Evolutionary conservation across 164 flowering plant species (phyloP), one percentile per base, ranked within the genome.

Genomic region (Cinnamomum micranthum): DNA sequence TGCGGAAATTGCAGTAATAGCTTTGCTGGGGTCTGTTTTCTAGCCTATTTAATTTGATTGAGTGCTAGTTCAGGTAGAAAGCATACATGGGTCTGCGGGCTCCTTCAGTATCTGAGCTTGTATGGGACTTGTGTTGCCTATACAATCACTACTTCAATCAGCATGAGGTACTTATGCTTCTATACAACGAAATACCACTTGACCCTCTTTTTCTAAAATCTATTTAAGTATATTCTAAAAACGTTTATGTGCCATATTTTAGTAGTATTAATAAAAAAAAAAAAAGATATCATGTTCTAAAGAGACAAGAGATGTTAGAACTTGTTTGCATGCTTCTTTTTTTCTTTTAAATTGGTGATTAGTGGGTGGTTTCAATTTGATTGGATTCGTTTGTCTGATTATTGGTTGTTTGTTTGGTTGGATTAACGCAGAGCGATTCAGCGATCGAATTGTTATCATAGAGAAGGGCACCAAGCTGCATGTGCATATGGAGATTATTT

Each of bases 381-480:
- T 59, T 20, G 7, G 52, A 13, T 59, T 31, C 50, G 9, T 33
- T 59, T 47, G 20, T 50, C 20, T 70, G 59, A 11, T 58, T 41
- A 11, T 58, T 41, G 47, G 11, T 41, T 41, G 47, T 7, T 41
- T 65, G 65, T 50, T 65, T 69, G 47, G 50, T 22, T 14, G 19
- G 31, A 68, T n/a, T n/a, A n/a, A 68, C 79, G 77, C 87, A 94
- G 98, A 70, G 95, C 97, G 13, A 90, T 94, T 71, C 85, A 76
- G 77, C 85, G 67, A 82, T 83, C 96, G 11, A 88, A 88, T 69
- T 92, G 98, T 66, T 90, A 80, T 76, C 96, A 92, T 80, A 77
- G 60, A 65, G 79, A 86, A 76, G 97, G 97, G 69, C 92, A 86
- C 65, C 19, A 79, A 1, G 91, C 88, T 69, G 9, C 84, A 19